These are phyloP conservation scores for Prunus campanulata DNA, from an alignment of 306 rosid species.

Conservation along the genomic window DNA sequence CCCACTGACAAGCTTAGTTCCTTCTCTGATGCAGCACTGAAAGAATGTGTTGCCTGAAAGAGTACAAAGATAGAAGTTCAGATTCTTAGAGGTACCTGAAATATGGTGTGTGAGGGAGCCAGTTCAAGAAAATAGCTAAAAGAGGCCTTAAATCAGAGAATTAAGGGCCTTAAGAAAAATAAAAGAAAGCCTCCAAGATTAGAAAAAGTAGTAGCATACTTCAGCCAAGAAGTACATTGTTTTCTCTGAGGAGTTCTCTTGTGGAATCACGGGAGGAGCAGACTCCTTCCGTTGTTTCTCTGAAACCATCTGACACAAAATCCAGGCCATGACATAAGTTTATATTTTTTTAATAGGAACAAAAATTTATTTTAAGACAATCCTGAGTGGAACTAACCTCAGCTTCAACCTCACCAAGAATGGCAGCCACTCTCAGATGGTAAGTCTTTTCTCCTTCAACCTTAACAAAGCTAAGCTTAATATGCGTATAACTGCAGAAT, in stretches of 20 bases:
- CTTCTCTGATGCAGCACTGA: constrained; percentile 68
- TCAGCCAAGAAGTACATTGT: constrained; percentile 90
- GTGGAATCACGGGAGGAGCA: constrained; percentile 73
- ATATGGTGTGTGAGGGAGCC: constrained; percentile 1
- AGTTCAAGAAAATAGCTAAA: constrained; percentile 2
- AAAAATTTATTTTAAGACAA: constrained; percentile 17
- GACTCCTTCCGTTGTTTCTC: constrained; percentile 98
- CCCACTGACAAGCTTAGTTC: constrained; percentile 88
- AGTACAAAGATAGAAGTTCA: not conserved
- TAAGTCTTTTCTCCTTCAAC: constrained; percentile 89
- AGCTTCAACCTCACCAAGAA: constrained; percentile 87
- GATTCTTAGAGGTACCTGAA: not conserved
- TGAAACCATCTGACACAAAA: constrained; percentile 71
- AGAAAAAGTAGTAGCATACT: constrained; percentile 47
- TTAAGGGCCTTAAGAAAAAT: not conserved
- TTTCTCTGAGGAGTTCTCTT: constrained; percentile 63
- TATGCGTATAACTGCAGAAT: constrained; percentile 21
- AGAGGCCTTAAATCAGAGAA: too few relatives aligned
- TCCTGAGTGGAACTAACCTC: constrained; percentile 63
- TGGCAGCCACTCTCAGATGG: constrained; percentile 86
- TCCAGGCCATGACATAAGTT: constrained; percentile 29
- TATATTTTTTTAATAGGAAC: constrained; percentile 10
- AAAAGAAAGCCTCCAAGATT: not conserved
- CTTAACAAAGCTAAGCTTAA: constrained; percentile 41
- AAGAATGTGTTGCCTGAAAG: constrained; percentile 78